Base-by-base conservation (phyloP, 495 filamentous ascomycete genomes). In the Hamigera avellanea region DNA sequence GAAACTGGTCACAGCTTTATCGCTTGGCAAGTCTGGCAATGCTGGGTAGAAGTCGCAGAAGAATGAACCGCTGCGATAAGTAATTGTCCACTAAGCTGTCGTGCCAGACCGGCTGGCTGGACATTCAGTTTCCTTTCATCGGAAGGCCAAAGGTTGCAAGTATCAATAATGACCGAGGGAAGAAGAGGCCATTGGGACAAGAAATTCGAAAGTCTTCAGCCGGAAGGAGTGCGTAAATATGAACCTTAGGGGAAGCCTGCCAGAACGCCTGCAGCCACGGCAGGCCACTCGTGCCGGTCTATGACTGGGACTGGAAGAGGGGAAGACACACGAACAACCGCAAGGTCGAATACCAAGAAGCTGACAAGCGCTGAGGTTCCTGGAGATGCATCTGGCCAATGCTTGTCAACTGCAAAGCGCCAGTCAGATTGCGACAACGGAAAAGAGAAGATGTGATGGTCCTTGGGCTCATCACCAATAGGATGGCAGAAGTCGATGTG, bases 81-180 rank as follows among this genome's bases (percentile, higher is more conserved):
- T 17, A 9, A 16, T 3, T 16, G 30, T 32, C 30, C n/a, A 6
- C 30, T 15, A 12, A 6, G 30, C 8, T 6, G 17, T 6, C 30
- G 21, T 42, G 50, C 59, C 61, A 65, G 61, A 40, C 61, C 61
- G 48, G 59, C 61, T 63, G 61, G 61, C 59, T 52, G 43, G 38
- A 47, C 42, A 44, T 54, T 47, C 54, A 61, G 44, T 46, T 36
- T 46, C 45, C 34, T 53, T 42, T 45, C 55, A 59, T 52, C 41
- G 39, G 45, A 54, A 37, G 33, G 33, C 28, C 34, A 39, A 46
- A 39, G 37, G 35, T 21, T 30, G 34, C 17, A 21, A 38, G n/a
- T 30, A 36, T 43, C 33, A 32, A 10, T 19, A 36, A 23, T 30
- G 33, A 42, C 14, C 23, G 36, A 39, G 30, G 45, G 41, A 41